These are phyloP conservation scores for Nitzschia sp. DNA, from an alignment of 108 stramenopile species.

Conservation along the genomic window DNA sequence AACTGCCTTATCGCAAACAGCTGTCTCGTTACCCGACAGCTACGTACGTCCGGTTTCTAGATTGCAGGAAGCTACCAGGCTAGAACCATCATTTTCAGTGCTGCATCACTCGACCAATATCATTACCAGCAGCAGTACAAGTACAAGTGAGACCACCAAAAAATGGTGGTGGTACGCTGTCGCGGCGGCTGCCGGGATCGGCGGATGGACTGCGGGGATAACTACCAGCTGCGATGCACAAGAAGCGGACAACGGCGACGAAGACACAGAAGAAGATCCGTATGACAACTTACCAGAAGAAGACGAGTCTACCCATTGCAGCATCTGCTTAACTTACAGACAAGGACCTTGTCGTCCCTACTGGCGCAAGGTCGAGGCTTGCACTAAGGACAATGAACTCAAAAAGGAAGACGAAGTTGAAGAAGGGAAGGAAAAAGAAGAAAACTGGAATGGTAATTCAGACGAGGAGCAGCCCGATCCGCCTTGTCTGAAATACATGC, in stretches of 20 bases:
- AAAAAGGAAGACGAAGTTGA: conserved; percentile 57
- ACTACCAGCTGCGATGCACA: not conserved
- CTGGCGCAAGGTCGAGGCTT: conserved; percentile 83
- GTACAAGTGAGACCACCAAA: not conserved
- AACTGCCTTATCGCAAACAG: no score
- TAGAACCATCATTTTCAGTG: no score
- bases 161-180: not conserved
- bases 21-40: no score
- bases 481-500: conserved; percentile 66
- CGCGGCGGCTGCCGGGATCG: not conserved
- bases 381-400: conserved; percentile 78
- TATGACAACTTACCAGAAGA: conserved; percentile 72
- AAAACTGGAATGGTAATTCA: conserved; percentile 23
- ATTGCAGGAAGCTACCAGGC: no score
- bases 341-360: conserved; percentile 84
- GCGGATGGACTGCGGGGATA: not conserved
- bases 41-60: no score
- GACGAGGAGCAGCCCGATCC: conserved; percentile 37
- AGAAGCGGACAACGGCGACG: conserved; percentile 21
- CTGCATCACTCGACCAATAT: no score
- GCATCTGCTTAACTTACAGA: conserved; percentile 83
- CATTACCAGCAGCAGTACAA: no score
- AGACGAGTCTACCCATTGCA: conserved; percentile 81
- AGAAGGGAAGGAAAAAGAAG: conserved; percentile 17
- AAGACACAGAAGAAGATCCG: conserved; percentile 40